phyloP scores from a whole-genome alignment of 345 rosid species.

The Triadica sebifera region DNA sequence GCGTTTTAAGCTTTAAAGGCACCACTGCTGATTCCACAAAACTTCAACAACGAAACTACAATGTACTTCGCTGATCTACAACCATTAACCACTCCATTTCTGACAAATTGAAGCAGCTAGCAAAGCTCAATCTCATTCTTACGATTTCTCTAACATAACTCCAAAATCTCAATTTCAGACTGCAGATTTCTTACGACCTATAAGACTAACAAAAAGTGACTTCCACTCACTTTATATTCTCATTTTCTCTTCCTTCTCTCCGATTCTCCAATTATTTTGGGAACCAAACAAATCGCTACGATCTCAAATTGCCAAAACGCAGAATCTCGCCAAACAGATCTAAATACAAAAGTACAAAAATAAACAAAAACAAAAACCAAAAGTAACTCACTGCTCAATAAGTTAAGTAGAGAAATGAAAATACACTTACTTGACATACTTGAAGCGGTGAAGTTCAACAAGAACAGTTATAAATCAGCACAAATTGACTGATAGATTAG shows the following conservation, averaged over 20 bases:
- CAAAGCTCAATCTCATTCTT: conserved; percentile 4
- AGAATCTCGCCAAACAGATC: conserved; percentile 32
- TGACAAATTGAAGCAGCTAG: neutral
- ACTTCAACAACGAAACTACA: conserved; percentile 13
- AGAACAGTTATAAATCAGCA: neutral
- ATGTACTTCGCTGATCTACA: neutral
- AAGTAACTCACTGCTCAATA: neutral
- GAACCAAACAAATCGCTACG: conserved; percentile 24
- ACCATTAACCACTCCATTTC: conserved; percentile 1
- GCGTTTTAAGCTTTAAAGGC: neutral
- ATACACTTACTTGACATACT: conserved; percentile 25
- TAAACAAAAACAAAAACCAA: neutral
- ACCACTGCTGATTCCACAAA: conserved; percentile 12
- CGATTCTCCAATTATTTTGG: neutral
- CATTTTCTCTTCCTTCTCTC: conserved; percentile 4
- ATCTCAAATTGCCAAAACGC: conserved; percentile 22
- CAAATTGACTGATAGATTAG: neutral
- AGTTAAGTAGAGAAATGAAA: neutral
- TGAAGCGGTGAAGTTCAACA: conserved; percentile 25
- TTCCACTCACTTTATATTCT: neutral
- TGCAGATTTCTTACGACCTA: neutral
- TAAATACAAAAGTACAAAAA: conserved; percentile 15
- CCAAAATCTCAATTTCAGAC: neutral
- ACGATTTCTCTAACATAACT: neutral
- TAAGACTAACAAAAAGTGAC: neutral